Evolutionary conservation across 2,329 filamentous ascomycete genomes (phyloP).

Genomic region (Westerdykella aurantiaca): DNA sequence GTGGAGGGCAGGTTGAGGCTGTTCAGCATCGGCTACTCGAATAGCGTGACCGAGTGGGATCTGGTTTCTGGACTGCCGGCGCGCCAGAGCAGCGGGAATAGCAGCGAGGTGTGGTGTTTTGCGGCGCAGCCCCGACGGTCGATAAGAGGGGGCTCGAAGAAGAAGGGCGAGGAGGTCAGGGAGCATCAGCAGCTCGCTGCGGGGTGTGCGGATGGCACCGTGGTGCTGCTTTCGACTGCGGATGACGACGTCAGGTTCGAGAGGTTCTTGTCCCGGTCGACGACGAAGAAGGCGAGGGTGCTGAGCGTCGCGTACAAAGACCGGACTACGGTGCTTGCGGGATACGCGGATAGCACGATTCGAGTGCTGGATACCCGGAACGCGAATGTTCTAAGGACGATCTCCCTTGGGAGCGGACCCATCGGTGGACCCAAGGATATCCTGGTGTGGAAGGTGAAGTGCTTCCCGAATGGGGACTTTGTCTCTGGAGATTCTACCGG

Average conservation of each 20-base stretch:
- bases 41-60: conserved; percentile 92
- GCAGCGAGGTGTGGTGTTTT: conserved; percentile 96
- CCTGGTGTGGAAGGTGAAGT: conserved; percentile 90
- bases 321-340: conserved; percentile 74
- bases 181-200: conserved; percentile 62
- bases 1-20: conserved; percentile 70
- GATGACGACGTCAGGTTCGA: conserved; percentile 79
- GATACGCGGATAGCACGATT: conserved; percentile 95
- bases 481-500: conserved; percentile 93
- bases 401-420: conserved; percentile 78
- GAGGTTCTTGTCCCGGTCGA: conserved; percentile 66
- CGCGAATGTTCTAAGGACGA: conserved; percentile 68
- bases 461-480: conserved; percentile 79
- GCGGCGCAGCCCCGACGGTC: conserved; percentile 68
- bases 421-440: conserved; percentile 74
- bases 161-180: conserved; percentile 18
- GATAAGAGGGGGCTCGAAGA: conserved; percentile 36
- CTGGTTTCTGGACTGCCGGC: conserved; percentile 70
- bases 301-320: conserved; percentile 89
- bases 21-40: conserved; percentile 94
- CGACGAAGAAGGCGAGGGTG: conserved; percentile 79
- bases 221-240: conserved; percentile 80
- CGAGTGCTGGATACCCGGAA: conserved; percentile 81
- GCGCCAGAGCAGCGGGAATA: conserved; percentile 81
- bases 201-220: conserved; percentile 85